A percentile compares a stretch with the other conserved stretches of the same genome.
These are phyloP conservation scores for Somion occarium DNA, from an alignment of 1,284 basidiomycete genomes.

Conservation along the genomic window DNA sequence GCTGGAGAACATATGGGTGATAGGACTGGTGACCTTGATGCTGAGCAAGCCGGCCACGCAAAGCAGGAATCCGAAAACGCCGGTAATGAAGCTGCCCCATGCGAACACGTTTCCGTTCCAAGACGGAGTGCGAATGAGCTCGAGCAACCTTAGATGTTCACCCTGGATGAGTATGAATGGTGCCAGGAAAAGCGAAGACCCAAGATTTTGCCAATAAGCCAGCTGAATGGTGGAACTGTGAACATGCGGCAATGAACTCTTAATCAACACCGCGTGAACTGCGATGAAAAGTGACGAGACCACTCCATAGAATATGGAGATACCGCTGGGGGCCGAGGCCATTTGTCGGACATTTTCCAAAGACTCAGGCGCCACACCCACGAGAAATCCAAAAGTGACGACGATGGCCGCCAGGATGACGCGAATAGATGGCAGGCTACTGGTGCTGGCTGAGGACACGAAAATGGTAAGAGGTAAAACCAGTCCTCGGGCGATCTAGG, in stretches of 20 bases:
- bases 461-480: conserved; percentile 72
- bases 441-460: conserved; percentile 51
- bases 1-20: conserved; percentile 75
- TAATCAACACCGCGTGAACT: conserved; percentile 70
- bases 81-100: conserved; percentile 62
- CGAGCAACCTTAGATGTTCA: conserved; percentile 40
- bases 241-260: conserved; percentile 60
- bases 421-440: conserved; percentile 39
- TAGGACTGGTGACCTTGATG: conserved; percentile 69
- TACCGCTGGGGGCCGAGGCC: conserved; percentile 40
- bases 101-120: conserved; percentile 55
- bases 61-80: conserved; percentile 69
- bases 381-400: conserved; percentile 60
- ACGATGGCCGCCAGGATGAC: conserved; percentile 49
- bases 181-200: conserved; percentile 56
- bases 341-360: conserved; percentile 18
- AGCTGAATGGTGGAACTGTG: conserved; percentile 67
- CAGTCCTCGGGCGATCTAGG: conserved; percentile 72
- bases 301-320: conserved; percentile 63
- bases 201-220: conserved; percentile 73
- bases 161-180: conserved; percentile 58
- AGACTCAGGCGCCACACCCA: conserved; percentile 52
- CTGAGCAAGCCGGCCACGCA: conserved; percentile 66
- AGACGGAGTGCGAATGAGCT: conserved; percentile 30
- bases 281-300: conserved; percentile 71